Base-by-base conservation (phyloP, 257 asterid genomes). In the Solanum tacnaense region DNA sequence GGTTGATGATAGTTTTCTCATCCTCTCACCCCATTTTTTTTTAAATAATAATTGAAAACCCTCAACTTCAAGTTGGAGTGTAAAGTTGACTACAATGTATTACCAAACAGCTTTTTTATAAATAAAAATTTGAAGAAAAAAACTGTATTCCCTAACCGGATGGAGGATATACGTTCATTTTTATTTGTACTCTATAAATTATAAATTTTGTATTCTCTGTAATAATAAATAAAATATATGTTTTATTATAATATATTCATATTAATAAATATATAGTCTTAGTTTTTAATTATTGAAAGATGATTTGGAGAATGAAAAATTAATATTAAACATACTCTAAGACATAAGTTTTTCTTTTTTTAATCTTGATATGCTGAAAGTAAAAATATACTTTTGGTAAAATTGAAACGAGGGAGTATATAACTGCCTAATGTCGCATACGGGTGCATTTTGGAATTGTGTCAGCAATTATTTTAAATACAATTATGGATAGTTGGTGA, bases 401-500 rank as follows among this genome's bases (percentile, higher is more conserved):
- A 52, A 52, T 52, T 52, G 23, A 52, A 16, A 52, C 9, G 23
- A 52, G 23, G 62, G 62, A 52, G 62, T 52, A 6, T 16, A 52
- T 16, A 31, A 34, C 49, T 20, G 46, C 11, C 46, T 73, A 35
- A 35, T 21, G 52, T 36, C 6, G 18, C 52, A 15, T 21, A 21
- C 15, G 18, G 83, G 31, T 74, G 52, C 52, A 35, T 35, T 74
- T 36, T 74, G 18, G 52, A 44, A 36, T 36, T 35, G 52, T 21
- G 31, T 74, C 83, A 35, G 83, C 52, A 3, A 35, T 41, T 8
- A 79, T 79, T 44, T 79, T 46, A 81, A 81, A 46, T 46, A 81
- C 27, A 81, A 27, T 81, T n/a, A 81, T 81, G 67, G 41, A 81
- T 6, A 81, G 85, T 81, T 81, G 85, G 85, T 81, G 68, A 81